Evolutionary conservation across 2,329 filamentous ascomycete genomes (phyloP).

Genomic region (Alternaria sp.): DNA sequence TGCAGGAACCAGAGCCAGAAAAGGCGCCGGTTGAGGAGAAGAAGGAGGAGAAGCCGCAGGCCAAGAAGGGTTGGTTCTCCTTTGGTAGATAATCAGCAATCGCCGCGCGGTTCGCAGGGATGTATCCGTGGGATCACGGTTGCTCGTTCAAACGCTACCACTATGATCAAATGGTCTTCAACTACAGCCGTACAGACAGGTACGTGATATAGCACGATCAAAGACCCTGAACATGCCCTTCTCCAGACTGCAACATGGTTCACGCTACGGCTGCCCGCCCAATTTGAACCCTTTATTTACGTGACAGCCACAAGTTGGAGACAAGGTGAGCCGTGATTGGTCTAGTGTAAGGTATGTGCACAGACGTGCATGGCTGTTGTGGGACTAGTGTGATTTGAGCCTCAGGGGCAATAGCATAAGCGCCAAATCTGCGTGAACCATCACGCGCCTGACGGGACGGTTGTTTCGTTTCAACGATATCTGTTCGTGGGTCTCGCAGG

Average conservation of each 20-base stretch:
- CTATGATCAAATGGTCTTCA: background rate
- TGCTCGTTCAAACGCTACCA: constrained; percentile 11
- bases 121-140: constrained; percentile 11
- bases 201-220: background rate
- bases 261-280: constrained; percentile 19
- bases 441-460: constrained; percentile 35
- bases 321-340: constrained; percentile 29
- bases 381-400: constrained; percentile 38
- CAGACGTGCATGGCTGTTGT: constrained; percentile 25
- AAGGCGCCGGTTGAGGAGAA: constrained; percentile 36
- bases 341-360: constrained; percentile 15
- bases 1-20: constrained; percentile 40
- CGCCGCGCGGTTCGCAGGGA: constrained; percentile 4
- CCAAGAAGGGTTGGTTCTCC: constrained; percentile 62
- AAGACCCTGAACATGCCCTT: constrained; percentile 15
- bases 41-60: constrained; percentile 50
- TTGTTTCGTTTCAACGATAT: constrained; percentile 34
- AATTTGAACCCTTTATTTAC: constrained; percentile 23
- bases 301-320: constrained; percentile 25
- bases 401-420: constrained; percentile 37
- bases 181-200: background rate
- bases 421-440: constrained; percentile 32
- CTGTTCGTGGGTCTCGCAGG: constrained; percentile 33
- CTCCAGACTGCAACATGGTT: constrained; percentile 16
- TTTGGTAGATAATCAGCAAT: constrained; percentile 54